Conservation (phyloP, 306 rosid species). For the Trichosanthes truncata region DNA sequence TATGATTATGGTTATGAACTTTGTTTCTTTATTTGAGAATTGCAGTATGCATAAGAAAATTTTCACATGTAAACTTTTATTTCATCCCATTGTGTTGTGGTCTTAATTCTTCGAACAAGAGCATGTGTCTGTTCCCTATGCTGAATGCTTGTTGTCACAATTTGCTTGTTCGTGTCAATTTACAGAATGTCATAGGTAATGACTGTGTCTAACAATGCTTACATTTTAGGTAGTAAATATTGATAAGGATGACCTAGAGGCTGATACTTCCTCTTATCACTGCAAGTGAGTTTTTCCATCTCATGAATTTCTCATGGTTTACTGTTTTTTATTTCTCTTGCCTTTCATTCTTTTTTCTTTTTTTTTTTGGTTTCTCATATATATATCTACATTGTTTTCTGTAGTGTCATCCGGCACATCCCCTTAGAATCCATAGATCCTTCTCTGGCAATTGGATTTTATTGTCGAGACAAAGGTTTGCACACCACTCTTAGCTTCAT, state of each 20-base stretch:
- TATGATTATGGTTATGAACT: neutral
- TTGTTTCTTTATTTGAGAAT: neutral
- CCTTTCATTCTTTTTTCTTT: neutral
- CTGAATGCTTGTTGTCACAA: neutral
- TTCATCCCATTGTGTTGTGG: neutral
- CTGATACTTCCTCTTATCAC: conserved; percentile 78
- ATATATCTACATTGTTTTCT: neutral
- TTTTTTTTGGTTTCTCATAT: neutral
- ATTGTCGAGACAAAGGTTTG: conserved; percentile 83
- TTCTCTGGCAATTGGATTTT: conserved; percentile 93
- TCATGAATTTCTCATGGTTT: neutral
- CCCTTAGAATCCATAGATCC: conserved; percentile 78
- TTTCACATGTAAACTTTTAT: neutral
- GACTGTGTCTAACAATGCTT: neutral
- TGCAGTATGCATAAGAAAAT: neutral
- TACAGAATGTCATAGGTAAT: neutral
- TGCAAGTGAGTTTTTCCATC: conserved; percentile 50
- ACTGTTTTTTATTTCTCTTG: neutral
- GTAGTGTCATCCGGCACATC: conserved; percentile 58
- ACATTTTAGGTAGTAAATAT: conserved; percentile 48
- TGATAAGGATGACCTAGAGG: conserved; percentile 42
- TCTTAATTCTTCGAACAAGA: neutral
- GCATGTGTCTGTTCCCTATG: neutral
- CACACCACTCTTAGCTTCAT: conserved; percentile 13
- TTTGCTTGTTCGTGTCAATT: neutral